These are phyloP conservation scores for Metarhizium brunneum DNA, from an alignment of 2,329 filamentous ascomycete species.

Conservation along the genomic window DNA sequence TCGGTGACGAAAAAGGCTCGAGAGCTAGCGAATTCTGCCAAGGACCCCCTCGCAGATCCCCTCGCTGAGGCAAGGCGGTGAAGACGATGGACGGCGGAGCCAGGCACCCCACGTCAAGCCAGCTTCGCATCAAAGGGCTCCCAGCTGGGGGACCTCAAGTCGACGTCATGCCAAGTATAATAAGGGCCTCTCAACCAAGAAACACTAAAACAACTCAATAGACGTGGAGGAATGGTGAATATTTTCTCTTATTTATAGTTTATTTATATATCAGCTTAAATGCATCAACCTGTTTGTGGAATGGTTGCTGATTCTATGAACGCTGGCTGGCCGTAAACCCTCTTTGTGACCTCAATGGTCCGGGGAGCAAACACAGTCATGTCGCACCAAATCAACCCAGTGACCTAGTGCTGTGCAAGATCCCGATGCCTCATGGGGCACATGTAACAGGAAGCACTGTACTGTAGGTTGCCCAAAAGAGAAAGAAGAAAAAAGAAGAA, in stretches of 20 bases:
- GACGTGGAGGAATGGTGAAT: too few relatives aligned
- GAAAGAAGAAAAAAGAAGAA: neutral
- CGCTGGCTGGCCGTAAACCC: neutral
- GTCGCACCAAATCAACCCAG: neutral
- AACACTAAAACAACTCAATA: too few relatives aligned
- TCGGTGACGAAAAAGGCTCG: constrained; percentile 1
- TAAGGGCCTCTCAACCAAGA: too few relatives aligned
- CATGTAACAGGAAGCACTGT: neutral
- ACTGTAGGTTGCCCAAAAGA: neutral
- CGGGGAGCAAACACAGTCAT: neutral
- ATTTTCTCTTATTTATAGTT: neutral
- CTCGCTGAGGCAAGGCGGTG: constrained; percentile 4
- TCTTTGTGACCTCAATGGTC: neutral
- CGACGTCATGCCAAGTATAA: too few relatives aligned
- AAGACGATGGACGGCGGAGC: neutral
- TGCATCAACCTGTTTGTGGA: neutral
- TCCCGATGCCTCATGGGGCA: neutral
- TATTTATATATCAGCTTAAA: neutral
- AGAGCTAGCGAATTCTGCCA: constrained; percentile 2
- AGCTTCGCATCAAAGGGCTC: too few relatives aligned
- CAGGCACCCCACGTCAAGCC: neutral
- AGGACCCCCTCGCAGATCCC: neutral
- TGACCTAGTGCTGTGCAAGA: neutral
- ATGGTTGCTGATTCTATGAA: neutral
- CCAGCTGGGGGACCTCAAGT: too few relatives aligned